Evolutionary conservation across 2,329 filamentous ascomycete species (phyloP).

Genomic region (Orbilia oligospora): DNA sequence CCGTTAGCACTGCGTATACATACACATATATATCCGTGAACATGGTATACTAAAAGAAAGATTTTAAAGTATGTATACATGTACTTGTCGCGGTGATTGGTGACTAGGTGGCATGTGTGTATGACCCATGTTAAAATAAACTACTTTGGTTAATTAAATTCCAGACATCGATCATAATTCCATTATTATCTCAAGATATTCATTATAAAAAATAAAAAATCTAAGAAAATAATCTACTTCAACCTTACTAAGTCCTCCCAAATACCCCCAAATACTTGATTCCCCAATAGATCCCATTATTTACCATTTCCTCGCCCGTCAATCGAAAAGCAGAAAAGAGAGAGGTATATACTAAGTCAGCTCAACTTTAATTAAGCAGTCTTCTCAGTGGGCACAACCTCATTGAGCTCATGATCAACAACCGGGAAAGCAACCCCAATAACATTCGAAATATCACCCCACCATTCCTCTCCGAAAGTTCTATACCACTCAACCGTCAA

Average conservation of each 20-base stretch:
- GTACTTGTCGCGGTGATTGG: too few species aligned
- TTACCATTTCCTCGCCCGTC: background rate
- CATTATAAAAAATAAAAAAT: conserved; percentile 19
- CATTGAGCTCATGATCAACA: conserved; percentile 69
- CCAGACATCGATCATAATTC: background rate
- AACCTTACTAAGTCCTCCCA: background rate
- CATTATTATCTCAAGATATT: conserved; percentile 18
- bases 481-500: conserved; percentile 80
- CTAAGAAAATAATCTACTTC: conserved; percentile 11
- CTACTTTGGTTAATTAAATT: too few species aligned
- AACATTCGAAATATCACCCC: conserved; percentile 79
- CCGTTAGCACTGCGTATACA: too few species aligned
- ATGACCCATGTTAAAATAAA: too few species aligned
- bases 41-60: too few species aligned
- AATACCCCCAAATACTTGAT: background rate
- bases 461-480: conserved; percentile 77
- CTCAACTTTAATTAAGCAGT: background rate
- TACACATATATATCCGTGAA: too few species aligned
- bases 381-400: conserved; percentile 32
- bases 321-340: background rate
- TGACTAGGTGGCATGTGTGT: too few species aligned
- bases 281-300: conserved; percentile 11
- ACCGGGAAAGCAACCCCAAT: conserved; percentile 76
- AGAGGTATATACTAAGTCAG: too few species aligned
- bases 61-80: too few species aligned